Evolutionary conservation across 305 asterid species (phyloP).

Genomic region (Fraxinus latifolia): DNA sequence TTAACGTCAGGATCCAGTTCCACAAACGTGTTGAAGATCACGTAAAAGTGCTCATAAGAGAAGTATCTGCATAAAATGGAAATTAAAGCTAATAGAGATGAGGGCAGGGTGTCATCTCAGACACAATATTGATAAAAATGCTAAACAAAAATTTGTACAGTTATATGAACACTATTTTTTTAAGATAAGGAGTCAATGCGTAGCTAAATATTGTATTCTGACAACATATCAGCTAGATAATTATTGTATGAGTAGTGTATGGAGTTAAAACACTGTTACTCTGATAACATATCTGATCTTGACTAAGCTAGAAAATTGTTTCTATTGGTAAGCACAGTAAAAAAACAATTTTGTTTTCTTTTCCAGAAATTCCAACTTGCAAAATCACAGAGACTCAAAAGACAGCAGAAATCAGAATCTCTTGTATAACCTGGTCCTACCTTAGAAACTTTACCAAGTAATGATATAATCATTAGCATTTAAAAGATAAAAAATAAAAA

Average conservation of each 20-base stretch:
- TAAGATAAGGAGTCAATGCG: not conserved
- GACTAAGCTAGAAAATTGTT: not conserved
- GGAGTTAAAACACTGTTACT: not conserved
- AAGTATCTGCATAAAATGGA: conserved; percentile 65
- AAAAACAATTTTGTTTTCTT: not conserved
- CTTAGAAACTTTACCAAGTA: not conserved
- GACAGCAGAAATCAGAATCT: not conserved
- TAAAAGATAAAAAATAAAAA: not conserved
- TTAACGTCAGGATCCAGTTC: conserved; percentile 97
- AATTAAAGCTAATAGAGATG: not conserved
- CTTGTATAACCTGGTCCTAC: not conserved
- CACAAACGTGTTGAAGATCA: conserved; percentile 97
- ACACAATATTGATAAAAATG: not conserved
- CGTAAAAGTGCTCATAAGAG: conserved; percentile 95
- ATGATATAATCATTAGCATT: conserved; percentile 6
- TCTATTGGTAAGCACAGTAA: not conserved
- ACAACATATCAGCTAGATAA: not conserved
- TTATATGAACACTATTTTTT: not conserved
- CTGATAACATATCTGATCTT: not conserved
- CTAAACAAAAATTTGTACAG: not conserved
- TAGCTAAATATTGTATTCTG: not conserved
- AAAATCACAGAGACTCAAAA: not conserved
- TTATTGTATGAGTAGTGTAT: not conserved
- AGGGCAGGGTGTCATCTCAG: not conserved
- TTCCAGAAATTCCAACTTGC: not conserved